These are phyloP conservation scores for Diaporthe longicolla DNA, from an alignment of 2,329 filamentous ascomycete species.

Conservation along the genomic window DNA sequence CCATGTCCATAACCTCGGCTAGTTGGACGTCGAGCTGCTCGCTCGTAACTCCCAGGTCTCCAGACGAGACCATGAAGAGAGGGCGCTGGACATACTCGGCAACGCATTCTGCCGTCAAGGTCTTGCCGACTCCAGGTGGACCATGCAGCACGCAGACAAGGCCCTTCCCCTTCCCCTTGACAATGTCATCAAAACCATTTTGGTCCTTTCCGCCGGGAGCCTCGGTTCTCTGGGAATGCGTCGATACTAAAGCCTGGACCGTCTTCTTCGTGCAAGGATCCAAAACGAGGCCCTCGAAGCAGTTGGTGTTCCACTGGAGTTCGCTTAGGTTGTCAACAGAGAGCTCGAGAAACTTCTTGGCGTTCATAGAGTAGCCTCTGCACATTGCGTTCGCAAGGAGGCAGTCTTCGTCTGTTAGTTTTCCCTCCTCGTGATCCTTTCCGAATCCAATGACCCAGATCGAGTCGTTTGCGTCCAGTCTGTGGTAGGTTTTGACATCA, in stretches of 20 bases:
- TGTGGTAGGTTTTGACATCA: slow-evolving; percentile 53
- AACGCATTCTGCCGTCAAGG: slow-evolving; percentile 54
- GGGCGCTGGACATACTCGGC: slow-evolving; percentile 52
- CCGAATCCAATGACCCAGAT: slow-evolving; percentile 46
- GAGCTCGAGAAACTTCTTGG: slow-evolving; percentile 52
- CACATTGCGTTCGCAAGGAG: slow-evolving; percentile 48
- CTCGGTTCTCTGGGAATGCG: slow-evolving; percentile 42
- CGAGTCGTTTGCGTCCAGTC: slow-evolving; percentile 47
- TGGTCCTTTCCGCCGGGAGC: slow-evolving; percentile 3
- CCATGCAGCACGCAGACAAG: slow-evolving; percentile 48
- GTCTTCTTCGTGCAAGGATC: slow-evolving; percentile 50
- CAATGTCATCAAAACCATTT: slow-evolving; percentile 44
- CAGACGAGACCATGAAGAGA: slow-evolving; percentile 53
- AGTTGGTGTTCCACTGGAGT: slow-evolving; percentile 49
- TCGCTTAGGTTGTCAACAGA: slow-evolving; percentile 45
- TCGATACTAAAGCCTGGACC: slow-evolving; percentile 50
- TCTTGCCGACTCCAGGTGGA: slow-evolving; percentile 54
- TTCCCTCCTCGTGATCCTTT: slow-evolving; percentile 42
- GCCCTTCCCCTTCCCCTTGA: slow-evolving; percentile 46
- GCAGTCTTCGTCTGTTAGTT: slow-evolving; percentile 49
- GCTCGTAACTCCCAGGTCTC: slow-evolving; percentile 44
- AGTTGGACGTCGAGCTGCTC: slow-evolving; percentile 38
- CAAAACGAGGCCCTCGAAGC: slow-evolving; percentile 51
- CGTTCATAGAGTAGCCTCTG: slow-evolving; percentile 51
- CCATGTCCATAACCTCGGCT: slow-evolving; percentile 41